Base-by-base conservation (phyloP, 1,284 basidiomycete genomes). In the Sutorius eximius region DNA sequence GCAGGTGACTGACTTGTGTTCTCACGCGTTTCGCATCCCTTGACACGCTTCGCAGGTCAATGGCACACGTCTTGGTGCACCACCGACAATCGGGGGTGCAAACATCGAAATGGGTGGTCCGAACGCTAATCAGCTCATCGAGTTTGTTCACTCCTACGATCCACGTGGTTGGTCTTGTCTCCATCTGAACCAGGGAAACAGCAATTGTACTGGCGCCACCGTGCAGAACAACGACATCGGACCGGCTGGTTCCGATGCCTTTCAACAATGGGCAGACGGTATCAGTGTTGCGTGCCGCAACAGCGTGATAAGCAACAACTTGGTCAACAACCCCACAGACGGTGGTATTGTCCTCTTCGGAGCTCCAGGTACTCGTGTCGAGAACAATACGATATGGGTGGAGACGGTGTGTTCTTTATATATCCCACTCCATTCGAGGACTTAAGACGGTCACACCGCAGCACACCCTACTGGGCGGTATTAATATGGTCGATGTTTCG, bases 271-370 rank as follows among this genome's bases (percentile, higher is more conserved):
- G 92, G 88, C 92, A 3, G 91, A 94, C 63, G 92, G 91, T 3
- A 89, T 94, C 64, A 91, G 87, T 59, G 69, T 93, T 53, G 84
- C 83, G 49, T 95, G 92, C 70, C 74, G 73, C 53, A 82, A 85
- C 61, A 81, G 82, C 57, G 60, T 82, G 37, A 80, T 94, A 34
- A 80, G 80, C 51, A 85, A 87, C 62, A 95, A 94, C 69, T 78
- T 82, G 70, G 76, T 95, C 51, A 78, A 81, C 59, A 82, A 81
- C 54, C 78, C 91, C 5, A 93, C 92, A 1, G 92, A 94, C 65
- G 89, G 89, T 11, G 89, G 86, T 3, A 89, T 93, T 51, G 92
- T 93, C 2, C 62, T 94, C 3, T 94, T 94, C 63, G 91, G 91
- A n/a, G 74, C 89, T 1, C 89, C 89, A 2, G 89, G 86, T 2